phyloP scores from a whole-genome alignment of 495 filamentous ascomycete species.

The Lasiosphaeriaceae sp. region DNA sequence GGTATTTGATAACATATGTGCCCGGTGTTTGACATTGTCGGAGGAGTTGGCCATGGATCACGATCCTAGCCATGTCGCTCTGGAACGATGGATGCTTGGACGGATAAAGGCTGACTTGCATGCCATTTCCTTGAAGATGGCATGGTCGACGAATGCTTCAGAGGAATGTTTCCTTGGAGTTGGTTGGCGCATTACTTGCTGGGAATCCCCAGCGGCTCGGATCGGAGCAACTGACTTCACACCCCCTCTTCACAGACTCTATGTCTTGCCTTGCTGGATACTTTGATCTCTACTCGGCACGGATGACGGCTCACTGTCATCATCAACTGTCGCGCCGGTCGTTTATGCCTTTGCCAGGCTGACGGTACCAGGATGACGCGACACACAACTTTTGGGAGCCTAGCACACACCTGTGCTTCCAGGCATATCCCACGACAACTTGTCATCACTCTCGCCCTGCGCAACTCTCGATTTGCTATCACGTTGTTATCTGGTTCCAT shows the following conservation, averaged over 20 bases:
- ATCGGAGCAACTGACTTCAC: neutral
- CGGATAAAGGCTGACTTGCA: neutral
- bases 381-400: neutral
- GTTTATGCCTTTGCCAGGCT: conserved; percentile 22
- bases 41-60: neutral
- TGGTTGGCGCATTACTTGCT: neutral
- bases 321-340: neutral
- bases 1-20: neutral
- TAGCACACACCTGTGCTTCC: neutral
- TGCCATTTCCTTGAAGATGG: neutral
- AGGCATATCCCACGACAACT: neutral
- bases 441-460: neutral
- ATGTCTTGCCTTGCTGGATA: neutral
- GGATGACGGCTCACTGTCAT: neutral
- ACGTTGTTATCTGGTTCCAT: no score
- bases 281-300: neutral
- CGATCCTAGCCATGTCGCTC: neutral
- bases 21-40: neutral
- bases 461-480: neutral
- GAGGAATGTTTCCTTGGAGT: neutral
- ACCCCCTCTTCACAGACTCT: neutral
- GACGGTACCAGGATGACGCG: neutral
- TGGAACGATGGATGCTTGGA: neutral
- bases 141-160: neutral
- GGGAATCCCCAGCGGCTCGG: neutral